These are phyloP conservation scores for Pleurotus sapidus DNA, from an alignment of 768 basidiomycete genomes.

Conservation along the genomic window DNA sequence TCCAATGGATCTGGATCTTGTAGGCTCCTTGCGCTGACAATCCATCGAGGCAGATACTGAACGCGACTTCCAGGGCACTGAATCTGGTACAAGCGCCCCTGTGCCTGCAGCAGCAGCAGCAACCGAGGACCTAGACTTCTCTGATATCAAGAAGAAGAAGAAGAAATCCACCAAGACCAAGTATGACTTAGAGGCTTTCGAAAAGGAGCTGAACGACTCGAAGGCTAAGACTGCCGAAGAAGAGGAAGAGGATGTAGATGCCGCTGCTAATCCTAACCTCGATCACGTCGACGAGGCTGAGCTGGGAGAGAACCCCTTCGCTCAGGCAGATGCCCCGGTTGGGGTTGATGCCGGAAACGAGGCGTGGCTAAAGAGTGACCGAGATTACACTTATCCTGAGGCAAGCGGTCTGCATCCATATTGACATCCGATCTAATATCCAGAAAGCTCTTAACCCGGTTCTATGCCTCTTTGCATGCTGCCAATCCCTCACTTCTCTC, in stretches of 20 bases:
- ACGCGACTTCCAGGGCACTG: slow-evolving; percentile 40
- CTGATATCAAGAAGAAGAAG: slow-evolving; percentile 97
- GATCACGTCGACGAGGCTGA: slow-evolving; percentile 77
- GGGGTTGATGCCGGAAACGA: slow-evolving; percentile 75
- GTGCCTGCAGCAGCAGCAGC: slow-evolving; percentile 40
- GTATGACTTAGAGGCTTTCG: slow-evolving; percentile 89
- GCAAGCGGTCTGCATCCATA: slow-evolving; percentile 34
- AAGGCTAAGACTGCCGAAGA: slow-evolving; percentile 53
- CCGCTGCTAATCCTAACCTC: slow-evolving; percentile 55
- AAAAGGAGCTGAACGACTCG: slow-evolving; percentile 81
- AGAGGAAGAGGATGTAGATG: slow-evolving; percentile 53
- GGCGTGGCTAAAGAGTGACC: slow-evolving; percentile 88
- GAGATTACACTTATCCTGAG: slow-evolving; percentile 96
- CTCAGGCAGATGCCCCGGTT: slow-evolving; percentile 52
- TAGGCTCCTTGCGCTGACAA: slow-evolving; percentile 33
- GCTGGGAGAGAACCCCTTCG: slow-evolving; percentile 87
- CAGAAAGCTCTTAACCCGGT: slow-evolving; percentile 84
- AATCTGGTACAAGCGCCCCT: slow-evolving; percentile 64
- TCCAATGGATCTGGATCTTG: slow-evolving; percentile 78
- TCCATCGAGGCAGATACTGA: slow-evolving; percentile 6
- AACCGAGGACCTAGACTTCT: slow-evolving; percentile 87
- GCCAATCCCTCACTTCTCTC: slow-evolving; percentile 90
- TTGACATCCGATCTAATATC: neutral
- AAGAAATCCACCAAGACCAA: slow-evolving; percentile 83
- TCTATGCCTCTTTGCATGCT: slow-evolving; percentile 87